Conservation (phyloP, 2,329 filamentous ascomycete species). For the Fusarium sp. region DNA sequence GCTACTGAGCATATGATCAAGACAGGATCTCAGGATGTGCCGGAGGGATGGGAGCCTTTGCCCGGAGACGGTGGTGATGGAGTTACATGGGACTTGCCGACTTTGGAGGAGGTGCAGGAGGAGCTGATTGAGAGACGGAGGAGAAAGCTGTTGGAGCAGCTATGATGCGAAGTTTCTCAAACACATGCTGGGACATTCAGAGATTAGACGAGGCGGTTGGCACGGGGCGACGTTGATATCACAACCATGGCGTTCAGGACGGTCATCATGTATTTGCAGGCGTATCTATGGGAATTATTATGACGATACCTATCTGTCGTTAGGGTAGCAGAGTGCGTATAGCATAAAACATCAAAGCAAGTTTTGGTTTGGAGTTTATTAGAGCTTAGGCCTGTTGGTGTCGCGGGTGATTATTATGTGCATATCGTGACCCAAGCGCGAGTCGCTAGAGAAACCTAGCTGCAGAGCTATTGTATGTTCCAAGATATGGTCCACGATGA, state of each 20-base stretch:
- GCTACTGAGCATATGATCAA: slow-evolving; percentile 76
- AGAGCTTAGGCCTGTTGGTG: not conserved
- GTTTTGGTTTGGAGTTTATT: not conserved
- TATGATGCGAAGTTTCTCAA: slow-evolving; percentile 54
- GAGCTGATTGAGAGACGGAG: slow-evolving; percentile 90
- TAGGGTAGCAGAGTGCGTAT: not conserved
- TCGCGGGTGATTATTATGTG: not conserved
- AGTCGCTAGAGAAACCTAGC: not conserved
- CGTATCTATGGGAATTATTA: slow-evolving; percentile 15
- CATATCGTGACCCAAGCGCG: not conserved
- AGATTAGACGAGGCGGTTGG: not conserved
- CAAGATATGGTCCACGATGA: not conserved
- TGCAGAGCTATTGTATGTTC: no score
- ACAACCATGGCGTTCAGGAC: slow-evolving; percentile 30
- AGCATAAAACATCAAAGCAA: not conserved
- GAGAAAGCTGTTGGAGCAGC: slow-evolving; percentile 85
- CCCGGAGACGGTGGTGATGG: slow-evolving; percentile 91
- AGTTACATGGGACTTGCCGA: slow-evolving; percentile 83
- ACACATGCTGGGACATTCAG: no score
- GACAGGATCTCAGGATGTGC: slow-evolving; percentile 66
- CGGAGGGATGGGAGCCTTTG: slow-evolving; percentile 83
- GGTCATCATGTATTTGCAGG: slow-evolving; percentile 30
- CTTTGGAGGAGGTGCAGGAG: slow-evolving; percentile 90
- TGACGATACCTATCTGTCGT: slow-evolving; percentile 2
- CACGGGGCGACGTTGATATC: slow-evolving; percentile 7